These are phyloP conservation scores for Mrakia frigida DNA, from an alignment of 768 basidiomycete species.

Conservation along the genomic window DNA sequence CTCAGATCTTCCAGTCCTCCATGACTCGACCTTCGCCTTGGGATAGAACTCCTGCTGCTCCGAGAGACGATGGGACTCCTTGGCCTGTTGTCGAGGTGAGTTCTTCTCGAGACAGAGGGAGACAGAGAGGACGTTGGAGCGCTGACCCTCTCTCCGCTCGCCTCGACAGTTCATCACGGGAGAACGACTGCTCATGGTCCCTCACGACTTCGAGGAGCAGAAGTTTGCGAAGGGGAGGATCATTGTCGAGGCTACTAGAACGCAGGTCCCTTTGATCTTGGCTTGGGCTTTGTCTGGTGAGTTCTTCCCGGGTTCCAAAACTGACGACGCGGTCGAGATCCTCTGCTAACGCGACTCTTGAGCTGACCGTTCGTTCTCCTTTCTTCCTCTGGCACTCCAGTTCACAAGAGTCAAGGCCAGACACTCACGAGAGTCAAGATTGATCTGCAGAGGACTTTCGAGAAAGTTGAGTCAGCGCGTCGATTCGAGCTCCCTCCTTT, in stretches of 20 bases:
- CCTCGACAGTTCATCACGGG: conserved; percentile 4
- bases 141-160: not conserved
- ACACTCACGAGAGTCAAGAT: conserved; percentile 92
- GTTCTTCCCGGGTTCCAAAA: not conserved
- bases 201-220: conserved; percentile 9
- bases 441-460: conserved; percentile 80
- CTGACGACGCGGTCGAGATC: not conserved
- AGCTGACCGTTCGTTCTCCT: conserved; percentile 56
- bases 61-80: not conserved
- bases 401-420: conserved; percentile 97
- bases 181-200: conserved; percentile 1
- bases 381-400: not conserved
- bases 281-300: conserved; percentile 11
- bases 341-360: conserved; percentile 73
- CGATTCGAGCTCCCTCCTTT: not conserved
- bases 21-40: not conserved
- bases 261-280: conserved; percentile 10
- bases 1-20: not conserved
- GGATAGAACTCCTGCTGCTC: not conserved
- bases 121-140: not conserved
- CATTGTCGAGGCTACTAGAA: not conserved
- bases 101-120: no score
- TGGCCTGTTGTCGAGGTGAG: conserved; percentile 16
- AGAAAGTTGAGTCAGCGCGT: not conserved
- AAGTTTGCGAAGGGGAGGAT: not conserved